These are phyloP conservation scores for Pythium dissotocum DNA, from an alignment of 352 stramenopile genomes.

Conservation along the genomic window DNA sequence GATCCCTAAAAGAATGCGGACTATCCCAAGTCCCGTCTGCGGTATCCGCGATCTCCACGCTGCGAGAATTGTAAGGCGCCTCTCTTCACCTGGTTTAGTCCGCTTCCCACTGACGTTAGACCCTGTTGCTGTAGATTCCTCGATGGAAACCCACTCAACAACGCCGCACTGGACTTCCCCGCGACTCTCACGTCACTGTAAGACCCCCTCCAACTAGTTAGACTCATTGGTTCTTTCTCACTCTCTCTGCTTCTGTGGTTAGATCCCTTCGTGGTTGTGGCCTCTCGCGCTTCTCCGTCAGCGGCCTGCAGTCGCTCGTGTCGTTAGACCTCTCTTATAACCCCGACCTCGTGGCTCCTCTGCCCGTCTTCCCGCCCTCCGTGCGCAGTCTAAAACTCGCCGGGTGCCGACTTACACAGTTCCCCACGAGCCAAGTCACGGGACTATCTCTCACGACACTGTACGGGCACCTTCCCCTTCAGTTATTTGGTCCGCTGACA, in stretches of 20 bases:
- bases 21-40: slow-evolving; percentile 1
- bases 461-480: slow-evolving; percentile 8
- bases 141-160: slow-evolving; percentile 13
- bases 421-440: neutral
- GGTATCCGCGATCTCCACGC: neutral
- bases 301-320: neutral
- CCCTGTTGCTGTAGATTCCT: slow-evolving; percentile 8
- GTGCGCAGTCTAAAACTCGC: slow-evolving; percentile 12
- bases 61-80: neutral
- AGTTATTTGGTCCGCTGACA: too few species aligned
- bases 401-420: slow-evolving; percentile 10
- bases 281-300: slow-evolving; percentile 3
- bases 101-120: neutral
- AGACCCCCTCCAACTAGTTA: neutral
- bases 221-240: neutral
- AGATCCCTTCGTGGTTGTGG: slow-evolving; percentile 22
- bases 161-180: neutral
- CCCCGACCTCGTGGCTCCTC: neutral
- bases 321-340: slow-evolving; percentile 23
- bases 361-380: neutral
- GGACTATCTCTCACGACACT: slow-evolving; percentile 14
- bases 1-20: slow-evolving; percentile 2
- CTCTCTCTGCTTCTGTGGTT: neutral
- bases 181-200: slow-evolving; percentile 9
- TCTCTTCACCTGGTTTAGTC: too few species aligned